These are phyloP conservation scores for Aspergillus campestris DNA, from an alignment of 495 filamentous ascomycete genomes.

Conservation along the genomic window DNA sequence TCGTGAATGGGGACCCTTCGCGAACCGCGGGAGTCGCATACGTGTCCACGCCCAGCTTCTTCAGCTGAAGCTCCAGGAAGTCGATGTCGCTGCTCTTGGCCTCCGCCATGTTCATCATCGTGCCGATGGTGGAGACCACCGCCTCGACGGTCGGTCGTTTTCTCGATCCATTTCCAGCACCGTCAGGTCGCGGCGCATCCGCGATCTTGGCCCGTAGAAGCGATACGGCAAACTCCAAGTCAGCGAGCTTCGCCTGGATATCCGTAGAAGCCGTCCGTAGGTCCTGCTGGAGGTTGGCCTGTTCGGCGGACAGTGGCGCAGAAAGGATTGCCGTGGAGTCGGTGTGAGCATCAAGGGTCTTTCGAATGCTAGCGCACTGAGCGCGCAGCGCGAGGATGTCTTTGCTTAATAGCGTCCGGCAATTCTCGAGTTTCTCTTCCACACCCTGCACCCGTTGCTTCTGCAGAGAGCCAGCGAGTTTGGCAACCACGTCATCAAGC, in stretches of 20 bases:
- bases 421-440: constrained; percentile 50
- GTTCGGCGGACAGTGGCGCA: constrained; percentile 73
- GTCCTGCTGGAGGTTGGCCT: constrained; percentile 72
- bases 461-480: constrained; percentile 51
- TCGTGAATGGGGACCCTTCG: constrained; percentile 54
- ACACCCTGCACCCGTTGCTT: constrained; percentile 56
- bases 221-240: constrained; percentile 73
- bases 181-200: constrained; percentile 30
- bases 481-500: constrained; percentile 47
- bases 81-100: constrained; percentile 81
- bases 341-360: constrained; percentile 59
- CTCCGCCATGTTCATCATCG: constrained; percentile 88
- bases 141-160: constrained; percentile 81
- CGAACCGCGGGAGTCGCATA: constrained; percentile 38
- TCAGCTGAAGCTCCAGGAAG: constrained; percentile 77
- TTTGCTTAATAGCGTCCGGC: constrained; percentile 49
- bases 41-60: constrained; percentile 52
- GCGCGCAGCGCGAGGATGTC: constrained; percentile 59
- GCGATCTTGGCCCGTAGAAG: constrained; percentile 75
- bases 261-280: constrained; percentile 60
- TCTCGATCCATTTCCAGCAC: constrained; percentile 15
- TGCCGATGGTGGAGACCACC: constrained; percentile 79
- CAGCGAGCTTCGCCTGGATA: constrained; percentile 63
- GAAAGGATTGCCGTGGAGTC: constrained; percentile 49
- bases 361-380: constrained; percentile 65